A percentile compares a stretch with the other conserved stretches of the same genome.
phyloP scores from a whole-genome alignment of 768 basidiomycete species.

The Trametes elegans region DNA sequence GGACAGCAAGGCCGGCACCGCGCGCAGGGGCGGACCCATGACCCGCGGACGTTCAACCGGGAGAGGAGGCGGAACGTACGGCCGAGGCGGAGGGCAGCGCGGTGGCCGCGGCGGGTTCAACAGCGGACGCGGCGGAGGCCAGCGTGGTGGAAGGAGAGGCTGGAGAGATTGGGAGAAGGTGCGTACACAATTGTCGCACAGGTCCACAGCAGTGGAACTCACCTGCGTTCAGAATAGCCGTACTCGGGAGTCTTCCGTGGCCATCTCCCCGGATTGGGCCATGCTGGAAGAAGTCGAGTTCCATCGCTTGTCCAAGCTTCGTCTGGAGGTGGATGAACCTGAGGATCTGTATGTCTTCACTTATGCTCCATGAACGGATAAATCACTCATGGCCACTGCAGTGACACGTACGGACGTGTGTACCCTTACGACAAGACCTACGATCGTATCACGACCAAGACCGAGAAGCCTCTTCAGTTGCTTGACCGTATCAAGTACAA shows the following conservation, averaged over 20 bases:
- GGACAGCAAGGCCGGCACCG: conserved; percentile 75
- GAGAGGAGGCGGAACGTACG: conserved; percentile 36
- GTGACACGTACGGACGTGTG: conserved; percentile 85
- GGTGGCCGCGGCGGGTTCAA: conserved; percentile 38
- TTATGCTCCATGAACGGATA: not conserved
- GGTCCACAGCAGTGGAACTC: not conserved
- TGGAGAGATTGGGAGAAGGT: conserved; percentile 98
- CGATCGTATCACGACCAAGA: conserved; percentile 93
- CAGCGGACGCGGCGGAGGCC: conserved; percentile 45
- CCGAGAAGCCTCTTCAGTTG: conserved; percentile 85
- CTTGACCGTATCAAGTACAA: conserved; percentile 97
- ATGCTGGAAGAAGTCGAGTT: conserved; percentile 98
- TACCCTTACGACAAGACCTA: conserved; percentile 93
- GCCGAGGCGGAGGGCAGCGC: conserved; percentile 40
- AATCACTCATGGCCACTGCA: too few species aligned
- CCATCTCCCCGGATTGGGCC: conserved; percentile 89
- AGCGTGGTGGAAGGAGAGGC: conserved; percentile 64
- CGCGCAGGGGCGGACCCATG: conserved; percentile 69
- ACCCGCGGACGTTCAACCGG: conserved; percentile 46
- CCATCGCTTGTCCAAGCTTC: conserved; percentile 84
- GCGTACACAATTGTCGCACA: conserved; percentile 12
- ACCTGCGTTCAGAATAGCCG: conserved; percentile 65
- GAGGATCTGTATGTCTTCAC: conserved; percentile 75
- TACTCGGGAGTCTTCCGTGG: conserved; percentile 88
- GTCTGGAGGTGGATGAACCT: conserved; percentile 91